Conservation (phyloP, 2,329 filamentous ascomycete genomes). For the Simplicillium sp. region DNA sequence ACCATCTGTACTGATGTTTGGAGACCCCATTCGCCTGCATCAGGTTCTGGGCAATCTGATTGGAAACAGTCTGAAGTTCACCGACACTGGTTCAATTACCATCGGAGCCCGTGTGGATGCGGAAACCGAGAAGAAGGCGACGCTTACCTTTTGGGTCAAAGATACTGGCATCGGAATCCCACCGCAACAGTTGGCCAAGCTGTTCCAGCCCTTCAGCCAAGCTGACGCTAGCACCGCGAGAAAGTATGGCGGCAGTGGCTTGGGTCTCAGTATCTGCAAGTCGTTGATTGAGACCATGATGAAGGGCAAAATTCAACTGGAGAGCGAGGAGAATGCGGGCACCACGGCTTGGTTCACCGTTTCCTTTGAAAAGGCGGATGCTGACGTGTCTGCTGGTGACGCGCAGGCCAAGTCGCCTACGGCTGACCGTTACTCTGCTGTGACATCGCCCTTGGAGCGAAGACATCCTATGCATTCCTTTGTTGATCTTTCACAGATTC, state of each 20-base stretch:
- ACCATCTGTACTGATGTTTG: slow-evolving; percentile 63
- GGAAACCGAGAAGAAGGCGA: slow-evolving; percentile 61
- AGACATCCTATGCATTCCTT: slow-evolving; percentile 32
- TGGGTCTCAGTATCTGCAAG: slow-evolving; percentile 90
- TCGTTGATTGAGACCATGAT: slow-evolving; percentile 89
- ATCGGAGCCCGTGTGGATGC: slow-evolving; percentile 66
- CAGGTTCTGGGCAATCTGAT: slow-evolving; percentile 75
- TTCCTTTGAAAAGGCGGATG: slow-evolving; percentile 71
- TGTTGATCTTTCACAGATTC: slow-evolving; percentile 62
- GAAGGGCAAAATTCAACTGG: slow-evolving; percentile 73
- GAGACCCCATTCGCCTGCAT: slow-evolving; percentile 57
- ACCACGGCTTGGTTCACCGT: slow-evolving; percentile 73
- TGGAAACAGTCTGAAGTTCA: slow-evolving; percentile 91
- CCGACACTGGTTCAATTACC: slow-evolving; percentile 75
- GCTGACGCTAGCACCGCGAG: slow-evolving; percentile 84
- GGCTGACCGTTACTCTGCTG: slow-evolving; percentile 22
- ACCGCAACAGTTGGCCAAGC: slow-evolving; percentile 67
- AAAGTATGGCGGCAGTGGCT: slow-evolving; percentile 84
- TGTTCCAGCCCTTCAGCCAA: slow-evolving; percentile 90
- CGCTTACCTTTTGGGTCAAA: slow-evolving; percentile 74
- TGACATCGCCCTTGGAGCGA: slow-evolving; percentile 24
- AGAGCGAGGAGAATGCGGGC: slow-evolving; percentile 63
- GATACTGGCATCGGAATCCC: slow-evolving; percentile 92
- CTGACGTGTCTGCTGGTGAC: slow-evolving; percentile 48
- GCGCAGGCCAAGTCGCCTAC: slow-evolving; percentile 29